Evolutionary conservation across 1,284 basidiomycete genomes (phyloP), one percentile per base, ranked within the genome.

Genomic region (Apiotrichum domesticum): DNA sequence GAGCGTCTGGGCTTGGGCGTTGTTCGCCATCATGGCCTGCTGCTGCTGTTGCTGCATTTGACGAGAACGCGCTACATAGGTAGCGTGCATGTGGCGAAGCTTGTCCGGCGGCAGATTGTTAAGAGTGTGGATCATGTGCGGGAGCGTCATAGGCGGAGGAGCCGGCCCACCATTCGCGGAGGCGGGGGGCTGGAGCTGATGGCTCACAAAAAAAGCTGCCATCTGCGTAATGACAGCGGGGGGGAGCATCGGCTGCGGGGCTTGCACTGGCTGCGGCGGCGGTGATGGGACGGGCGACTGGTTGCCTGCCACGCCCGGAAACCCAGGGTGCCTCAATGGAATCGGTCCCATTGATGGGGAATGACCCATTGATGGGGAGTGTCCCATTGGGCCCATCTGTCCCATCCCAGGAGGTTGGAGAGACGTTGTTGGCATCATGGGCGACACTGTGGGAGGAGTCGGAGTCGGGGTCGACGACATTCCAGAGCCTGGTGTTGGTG

Each of bases 81-180:
- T 57, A 13, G 52, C 42, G 15, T 62, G 60, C 15, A 59, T 40
- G 39, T 63, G 60, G 3, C 43, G 54, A 49, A 58, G 62, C 35
- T 57, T 58, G n/a, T 63, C 58, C 3, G 59, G 46, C 44, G 63
- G 54, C 21, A 37, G n/a, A 21, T n/a, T 49, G 15, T n/a, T 34
- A 13, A 62, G 39, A 1, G 52, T 39, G 3, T 55, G 35, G 35
- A 62, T 59, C 32, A 55, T 42, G 34, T 56, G 49, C 41, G 59
- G 59, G 21, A 58, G 39, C 1, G 57, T 59, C 29, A 62, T 52
- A 5, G 56, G 54, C 14, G 35, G 45, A 2, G 52, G 49, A 29
- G 52, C 46, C 3, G 46, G 42, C 6, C 41, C 46, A 21, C 46
- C 46, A 37, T 34, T 8, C 34, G 35, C 35, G 47, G 7, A 11